Evolutionary conservation across 2,329 filamentous ascomycete species (phyloP).

Genomic region (Penicillium sp.): DNA sequence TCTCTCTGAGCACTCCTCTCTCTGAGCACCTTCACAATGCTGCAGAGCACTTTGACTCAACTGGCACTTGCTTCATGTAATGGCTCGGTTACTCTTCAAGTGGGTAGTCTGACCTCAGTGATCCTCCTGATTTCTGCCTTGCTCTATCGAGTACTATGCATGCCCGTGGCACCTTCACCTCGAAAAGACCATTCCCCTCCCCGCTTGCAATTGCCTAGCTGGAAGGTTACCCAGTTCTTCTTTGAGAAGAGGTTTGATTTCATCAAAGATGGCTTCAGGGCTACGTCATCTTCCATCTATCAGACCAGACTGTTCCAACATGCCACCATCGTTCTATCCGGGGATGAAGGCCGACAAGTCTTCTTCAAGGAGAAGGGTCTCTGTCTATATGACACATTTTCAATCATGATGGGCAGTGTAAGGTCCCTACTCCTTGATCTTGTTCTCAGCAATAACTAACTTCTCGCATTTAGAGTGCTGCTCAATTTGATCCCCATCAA

Average conservation of each 20-base stretch:
- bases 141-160: not conserved
- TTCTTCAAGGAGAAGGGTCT: conserved; percentile 7
- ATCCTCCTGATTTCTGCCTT: not conserved
- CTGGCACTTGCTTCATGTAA: not conserved
- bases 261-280: not conserved
- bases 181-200: not conserved
- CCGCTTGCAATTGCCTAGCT: not conserved
- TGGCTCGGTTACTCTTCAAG: not conserved
- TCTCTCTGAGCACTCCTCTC: too few relatives aligned
- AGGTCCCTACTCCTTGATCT: not conserved
- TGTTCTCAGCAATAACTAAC: not conserved
- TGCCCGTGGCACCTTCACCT: not conserved
- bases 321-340: conserved; percentile 5
- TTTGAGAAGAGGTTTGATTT: conserved; percentile 2
- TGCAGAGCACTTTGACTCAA: not conserved
- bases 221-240: not conserved
- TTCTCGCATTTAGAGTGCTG: not conserved
- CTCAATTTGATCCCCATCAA: conserved; percentile 2
- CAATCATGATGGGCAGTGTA: conserved; percentile 4
- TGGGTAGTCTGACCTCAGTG: not conserved
- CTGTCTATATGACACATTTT: conserved; percentile 1
- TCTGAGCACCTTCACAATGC: not conserved
- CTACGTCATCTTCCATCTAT: conserved; percentile 2
- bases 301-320: conserved; percentile 2
- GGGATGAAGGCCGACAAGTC: conserved; percentile 1